These are phyloP conservation scores for Trametes hirsuta DNA, from an alignment of 1,284 basidiomycete species.

Conservation along the genomic window DNA sequence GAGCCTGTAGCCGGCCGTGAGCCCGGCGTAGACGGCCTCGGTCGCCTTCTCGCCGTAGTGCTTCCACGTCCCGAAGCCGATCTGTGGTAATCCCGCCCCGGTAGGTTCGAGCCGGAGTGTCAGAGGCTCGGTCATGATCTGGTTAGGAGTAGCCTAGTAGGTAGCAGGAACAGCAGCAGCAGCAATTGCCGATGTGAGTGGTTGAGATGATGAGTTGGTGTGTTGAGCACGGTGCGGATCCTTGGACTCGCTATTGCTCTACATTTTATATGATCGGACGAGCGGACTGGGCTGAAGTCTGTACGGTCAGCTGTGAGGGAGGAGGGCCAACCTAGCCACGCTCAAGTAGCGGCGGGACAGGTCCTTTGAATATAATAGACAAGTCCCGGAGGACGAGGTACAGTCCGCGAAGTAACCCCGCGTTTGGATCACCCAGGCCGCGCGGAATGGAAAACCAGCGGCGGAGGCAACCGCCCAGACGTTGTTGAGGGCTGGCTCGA, in stretches of 20 bases:
- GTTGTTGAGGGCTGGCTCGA: not conserved
- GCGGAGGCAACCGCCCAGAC: not conserved
- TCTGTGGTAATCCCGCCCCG: conserved; percentile 27
- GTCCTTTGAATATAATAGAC: not conserved
- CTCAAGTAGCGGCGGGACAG: not conserved
- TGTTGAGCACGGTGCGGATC: too few species aligned
- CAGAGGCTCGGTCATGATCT: conserved; percentile 7
- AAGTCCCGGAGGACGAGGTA: not conserved
- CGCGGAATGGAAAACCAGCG: not conserved
- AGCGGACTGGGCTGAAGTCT: not conserved
- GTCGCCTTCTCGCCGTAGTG: conserved; percentile 28
- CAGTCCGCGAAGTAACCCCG: conserved; percentile 12
- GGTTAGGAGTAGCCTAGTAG: too few species aligned
- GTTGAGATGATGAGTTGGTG: too few species aligned
- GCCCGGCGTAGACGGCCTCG: conserved; percentile 43
- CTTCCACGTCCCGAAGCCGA: conserved; percentile 34
- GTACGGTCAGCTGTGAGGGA: not conserved
- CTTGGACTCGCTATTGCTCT: too few species aligned
- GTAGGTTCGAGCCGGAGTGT: conserved; percentile 17
- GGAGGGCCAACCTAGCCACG: conserved; percentile 1
- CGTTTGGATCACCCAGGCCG: not conserved
- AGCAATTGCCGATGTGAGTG: too few species aligned
- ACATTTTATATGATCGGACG: not conserved
- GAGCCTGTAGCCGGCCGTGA: conserved; percentile 46
- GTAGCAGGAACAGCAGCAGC: too few species aligned